A percentile compares a stretch with the other conserved stretches of the same genome.
These are phyloP conservation scores for Ceratobasidium sp. DNA, from an alignment of 1,284 basidiomycete species.

Conservation along the genomic window DNA sequence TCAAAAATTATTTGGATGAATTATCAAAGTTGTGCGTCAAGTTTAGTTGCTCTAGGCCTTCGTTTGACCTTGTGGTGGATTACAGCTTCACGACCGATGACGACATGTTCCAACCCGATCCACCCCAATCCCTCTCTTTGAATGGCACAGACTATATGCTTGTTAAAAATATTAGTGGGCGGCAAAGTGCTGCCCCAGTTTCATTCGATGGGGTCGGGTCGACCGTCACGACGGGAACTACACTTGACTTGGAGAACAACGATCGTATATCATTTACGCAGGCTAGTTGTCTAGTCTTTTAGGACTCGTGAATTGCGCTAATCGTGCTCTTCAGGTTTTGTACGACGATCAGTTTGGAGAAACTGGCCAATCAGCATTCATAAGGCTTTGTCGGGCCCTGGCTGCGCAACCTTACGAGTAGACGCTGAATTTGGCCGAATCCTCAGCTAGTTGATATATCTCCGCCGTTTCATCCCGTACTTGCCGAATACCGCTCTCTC, in stretches of 20 bases:
- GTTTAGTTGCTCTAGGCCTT: neutral
- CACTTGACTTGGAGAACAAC: conserved; percentile 39
- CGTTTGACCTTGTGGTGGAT: neutral
- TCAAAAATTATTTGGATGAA: conserved; percentile 15
- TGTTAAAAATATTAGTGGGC: conserved; percentile 33
- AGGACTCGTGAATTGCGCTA: neutral
- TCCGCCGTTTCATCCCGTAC: neutral
- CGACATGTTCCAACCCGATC: conserved; percentile 40
- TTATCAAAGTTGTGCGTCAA: conserved; percentile 29
- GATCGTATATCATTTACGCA: conserved; percentile 16
- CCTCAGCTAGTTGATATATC: neutral
- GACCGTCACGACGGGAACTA: conserved; percentile 1
- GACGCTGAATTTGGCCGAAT: conserved; percentile 1
- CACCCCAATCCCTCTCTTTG: conserved; percentile 19
- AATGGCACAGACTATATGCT: conserved; percentile 27
- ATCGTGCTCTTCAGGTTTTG: neutral
- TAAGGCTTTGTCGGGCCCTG: conserved; percentile 16
- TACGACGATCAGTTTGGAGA: neutral
- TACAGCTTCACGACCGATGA: conserved; percentile 33
- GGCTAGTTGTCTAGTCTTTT: neutral
- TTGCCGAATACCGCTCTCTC: neutral
- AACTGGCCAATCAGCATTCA: conserved; percentile 1
- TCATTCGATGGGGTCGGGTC: neutral
- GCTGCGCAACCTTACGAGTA: conserved; percentile 26
- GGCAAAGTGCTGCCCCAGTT: neutral